Evolutionary conservation across 768 basidiomycete genomes (phyloP).

Genomic region (Leccinum sublutescens): DNA sequence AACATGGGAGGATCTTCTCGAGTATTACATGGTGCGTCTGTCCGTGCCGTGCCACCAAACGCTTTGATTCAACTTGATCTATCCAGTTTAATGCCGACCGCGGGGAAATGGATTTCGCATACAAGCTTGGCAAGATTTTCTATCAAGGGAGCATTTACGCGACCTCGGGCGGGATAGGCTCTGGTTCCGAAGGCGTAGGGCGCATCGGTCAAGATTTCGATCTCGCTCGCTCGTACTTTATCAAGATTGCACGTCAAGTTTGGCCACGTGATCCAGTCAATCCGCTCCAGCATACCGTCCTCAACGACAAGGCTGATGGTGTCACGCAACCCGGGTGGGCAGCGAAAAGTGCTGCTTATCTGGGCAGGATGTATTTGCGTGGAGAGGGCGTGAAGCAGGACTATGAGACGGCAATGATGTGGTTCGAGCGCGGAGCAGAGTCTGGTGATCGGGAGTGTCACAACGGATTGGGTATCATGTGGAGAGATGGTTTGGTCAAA

Average conservation of each 20-base stretch:
- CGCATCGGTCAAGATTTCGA: conserved; percentile 78
- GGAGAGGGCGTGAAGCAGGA: conserved; percentile 90
- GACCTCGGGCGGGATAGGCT: conserved; percentile 72
- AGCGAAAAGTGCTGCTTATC: conserved; percentile 78
- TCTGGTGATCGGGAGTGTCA: conserved; percentile 85
- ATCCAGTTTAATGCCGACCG: conserved; percentile 90
- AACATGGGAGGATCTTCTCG: conserved; percentile 89
- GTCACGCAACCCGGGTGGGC: conserved; percentile 58
- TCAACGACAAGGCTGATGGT: conserved; percentile 48
- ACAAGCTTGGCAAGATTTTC: conserved; percentile 91
- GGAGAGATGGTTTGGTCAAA: conserved; percentile 80
- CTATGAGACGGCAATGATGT: conserved; percentile 75
- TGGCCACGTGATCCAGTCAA: conserved; percentile 83
- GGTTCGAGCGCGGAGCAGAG: conserved; percentile 87
- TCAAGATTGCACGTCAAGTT: conserved; percentile 73
- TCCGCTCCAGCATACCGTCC: conserved; percentile 43
- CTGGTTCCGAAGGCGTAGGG: conserved; percentile 91
- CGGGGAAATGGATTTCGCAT: conserved; percentile 85
- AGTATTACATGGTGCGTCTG: conserved; percentile 77
- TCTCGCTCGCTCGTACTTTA: conserved; percentile 80
- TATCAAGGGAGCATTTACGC: conserved; percentile 94
- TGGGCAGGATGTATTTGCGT: conserved; percentile 91
- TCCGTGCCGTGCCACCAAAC: not conserved
- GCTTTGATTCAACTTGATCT: conserved; percentile 1
- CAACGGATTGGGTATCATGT: conserved; percentile 90